Evolutionary conservation across 1,139 yeast species (phyloP), one percentile per base, ranked within the genome.

Genomic region (Sugiyamaella xylanicola): DNA sequence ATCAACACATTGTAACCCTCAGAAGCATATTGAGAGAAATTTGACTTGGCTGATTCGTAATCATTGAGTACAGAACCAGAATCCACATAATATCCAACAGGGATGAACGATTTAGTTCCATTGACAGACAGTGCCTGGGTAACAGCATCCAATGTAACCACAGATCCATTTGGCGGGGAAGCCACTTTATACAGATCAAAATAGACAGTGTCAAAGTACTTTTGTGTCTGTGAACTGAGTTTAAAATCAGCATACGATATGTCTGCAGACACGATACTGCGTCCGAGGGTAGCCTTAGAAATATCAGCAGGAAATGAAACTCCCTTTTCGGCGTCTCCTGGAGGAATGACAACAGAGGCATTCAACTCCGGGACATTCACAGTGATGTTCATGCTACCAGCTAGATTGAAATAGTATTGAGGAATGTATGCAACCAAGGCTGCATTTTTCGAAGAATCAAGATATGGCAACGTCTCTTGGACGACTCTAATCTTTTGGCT

Each of bases 1-100:
- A 57, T 57, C 39, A 57, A 40, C n/a, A 57, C 50, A 46, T 57
- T 57, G 37, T 57, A 57, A 1, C 59, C 59, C 35, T 57, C 59
- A 7, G 56, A 51, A 20, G 56, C 56, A 52, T 57, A 57, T 37
- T 57, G 48, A 8, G 37, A 32, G 25, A 57, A 42, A n/a, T 27
- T n/a, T 7, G 51, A 7, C n/a, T 57, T 51, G n/a, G 57, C 57
- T 19, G 48, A 32, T 3, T 32, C 29, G 20, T 44, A 51, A 35
- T 47, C 47, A 8, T 49, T 17, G 22, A 57, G 42, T 21, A 57
- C 49, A 2, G 51, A 32, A 13, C 54, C 53, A n/a, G 45, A 13
- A 41, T 27, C 45, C 17, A 57, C 56, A 44, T 57, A 57, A 41
- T 57, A 57, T 22, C 59, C 59, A 3, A 57, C 57, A 1, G 59